Conservation (phyloP, 176 grass and related monocot genomes). For the Avena eriantha region DNA sequence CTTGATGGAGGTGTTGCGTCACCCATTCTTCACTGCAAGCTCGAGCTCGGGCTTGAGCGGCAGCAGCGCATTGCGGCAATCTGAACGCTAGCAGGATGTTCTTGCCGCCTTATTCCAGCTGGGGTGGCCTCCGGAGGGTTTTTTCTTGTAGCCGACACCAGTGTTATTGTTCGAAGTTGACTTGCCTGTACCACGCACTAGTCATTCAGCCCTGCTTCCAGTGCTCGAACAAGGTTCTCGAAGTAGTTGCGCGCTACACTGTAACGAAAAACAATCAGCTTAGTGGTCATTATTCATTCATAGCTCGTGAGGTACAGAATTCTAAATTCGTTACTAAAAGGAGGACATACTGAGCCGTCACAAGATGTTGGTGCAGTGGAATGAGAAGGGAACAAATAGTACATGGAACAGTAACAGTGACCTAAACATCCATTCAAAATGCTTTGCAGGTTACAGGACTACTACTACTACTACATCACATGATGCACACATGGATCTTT, state of each 20-base stretch:
- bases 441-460: neutral
- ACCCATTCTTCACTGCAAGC: no score
- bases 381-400: neutral
- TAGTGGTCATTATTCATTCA: neutral
- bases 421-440: neutral
- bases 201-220: conserved; percentile 83
- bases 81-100: conserved; percentile 37
- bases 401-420: neutral
- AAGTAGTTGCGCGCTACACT: conserved; percentile 90
- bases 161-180: conserved; percentile 26
- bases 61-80: no score
- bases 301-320: no score
- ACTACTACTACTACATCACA: neutral
- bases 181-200: conserved; percentile 46
- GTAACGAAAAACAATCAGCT: neutral
- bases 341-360: neutral
- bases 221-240: conserved; percentile 89
- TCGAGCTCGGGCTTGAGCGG: no score
- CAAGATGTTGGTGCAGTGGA: neutral
- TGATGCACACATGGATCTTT: neutral
- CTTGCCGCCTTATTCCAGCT: conserved; percentile 48
- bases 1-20: no score
- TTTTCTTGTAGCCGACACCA: conserved; percentile 45
- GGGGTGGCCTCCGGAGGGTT: conserved; percentile 43
- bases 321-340: no score